These are phyloP conservation scores for Phalaenopsis hybrid DNA, from an alignment of 116 monocot species.

Conservation along the genomic window DNA sequence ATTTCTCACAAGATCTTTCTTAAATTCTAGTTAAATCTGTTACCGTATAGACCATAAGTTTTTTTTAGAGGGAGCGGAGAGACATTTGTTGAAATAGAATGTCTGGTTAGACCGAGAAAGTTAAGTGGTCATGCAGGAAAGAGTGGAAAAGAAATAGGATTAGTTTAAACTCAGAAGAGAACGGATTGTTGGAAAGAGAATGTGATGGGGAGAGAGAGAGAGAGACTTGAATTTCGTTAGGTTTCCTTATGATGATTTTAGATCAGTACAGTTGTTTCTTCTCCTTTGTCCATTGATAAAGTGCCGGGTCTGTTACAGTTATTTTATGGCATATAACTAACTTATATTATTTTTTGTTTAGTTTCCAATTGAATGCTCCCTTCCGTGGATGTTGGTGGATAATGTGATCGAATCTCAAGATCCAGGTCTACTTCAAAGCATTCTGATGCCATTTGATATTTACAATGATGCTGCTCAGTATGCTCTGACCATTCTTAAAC, in stretches of 20 bases:
- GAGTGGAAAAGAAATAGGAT: no score
- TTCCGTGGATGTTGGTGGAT: slow-evolving; percentile 98
- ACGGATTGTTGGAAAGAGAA: no score
- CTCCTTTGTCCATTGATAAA: neutral
- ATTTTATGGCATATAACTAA: neutral
- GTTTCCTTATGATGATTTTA: neutral
- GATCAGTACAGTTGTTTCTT: neutral
- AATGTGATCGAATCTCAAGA: slow-evolving; percentile 75
- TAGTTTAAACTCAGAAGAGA: no score
- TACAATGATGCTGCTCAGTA: slow-evolving; percentile 98
- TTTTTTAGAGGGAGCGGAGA: neutral
- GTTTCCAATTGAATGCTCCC: slow-evolving; percentile 99
- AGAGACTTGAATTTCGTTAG: neutral
- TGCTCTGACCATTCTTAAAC: slow-evolving; percentile 77
- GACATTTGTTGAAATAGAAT: neutral
- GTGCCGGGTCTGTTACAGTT: neutral
- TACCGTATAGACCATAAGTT: no score
- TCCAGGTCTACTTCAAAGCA: slow-evolving; percentile 79
- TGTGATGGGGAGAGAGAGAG: no score
- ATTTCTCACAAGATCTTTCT: no score
- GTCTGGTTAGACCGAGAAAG: no score
- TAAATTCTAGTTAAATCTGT: no score
- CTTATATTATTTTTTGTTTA: slow-evolving; percentile 18
- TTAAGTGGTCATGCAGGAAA: no score
- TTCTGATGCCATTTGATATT: slow-evolving; percentile 94